Evolutionary conservation across 2,329 filamentous ascomycete species (phyloP).

Genomic region (Sporothrix protearum): DNA sequence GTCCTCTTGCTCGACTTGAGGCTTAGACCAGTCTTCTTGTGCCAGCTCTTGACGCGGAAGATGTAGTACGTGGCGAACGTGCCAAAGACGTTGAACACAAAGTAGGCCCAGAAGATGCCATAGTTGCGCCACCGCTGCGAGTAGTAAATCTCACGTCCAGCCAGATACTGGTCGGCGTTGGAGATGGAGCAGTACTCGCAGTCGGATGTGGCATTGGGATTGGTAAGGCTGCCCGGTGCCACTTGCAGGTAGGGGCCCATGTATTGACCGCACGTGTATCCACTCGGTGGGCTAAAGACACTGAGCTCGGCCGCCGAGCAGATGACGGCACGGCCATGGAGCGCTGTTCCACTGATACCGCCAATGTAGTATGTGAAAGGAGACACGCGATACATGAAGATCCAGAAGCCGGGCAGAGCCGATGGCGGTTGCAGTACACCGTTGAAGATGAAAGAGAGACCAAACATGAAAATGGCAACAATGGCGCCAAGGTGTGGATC

Average conservation of each 20-base stretch:
- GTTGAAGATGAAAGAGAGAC: slow-evolving; percentile 52
- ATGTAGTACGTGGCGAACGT: slow-evolving; percentile 62
- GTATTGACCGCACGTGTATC: slow-evolving; percentile 62
- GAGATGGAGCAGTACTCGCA: slow-evolving; percentile 66
- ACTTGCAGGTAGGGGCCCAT: slow-evolving; percentile 52
- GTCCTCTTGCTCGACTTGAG: not conserved
- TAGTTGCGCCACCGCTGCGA: slow-evolving; percentile 64
- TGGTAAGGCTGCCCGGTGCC: slow-evolving; percentile 57
- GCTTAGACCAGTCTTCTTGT: not conserved
- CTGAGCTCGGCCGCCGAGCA: slow-evolving; percentile 58
- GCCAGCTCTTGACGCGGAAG: slow-evolving; percentile 50
- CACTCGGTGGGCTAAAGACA: slow-evolving; percentile 60
- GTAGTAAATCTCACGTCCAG: slow-evolving; percentile 47
- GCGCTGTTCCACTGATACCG: slow-evolving; percentile 63
- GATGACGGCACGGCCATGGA: slow-evolving; percentile 51
- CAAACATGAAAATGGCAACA: slow-evolving; percentile 53
- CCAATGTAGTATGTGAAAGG: slow-evolving; percentile 59
- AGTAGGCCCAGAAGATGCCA: slow-evolving; percentile 65
- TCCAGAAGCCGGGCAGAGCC: slow-evolving; percentile 67
- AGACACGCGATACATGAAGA: slow-evolving; percentile 68
- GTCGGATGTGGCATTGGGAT: slow-evolving; percentile 51
- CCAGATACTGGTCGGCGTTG: slow-evolving; percentile 59
- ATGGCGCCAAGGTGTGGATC: slow-evolving; percentile 62
- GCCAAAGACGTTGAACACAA: slow-evolving; percentile 59
- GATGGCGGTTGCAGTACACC: slow-evolving; percentile 56